Evolutionary conservation across 169 alveolate species (phyloP), one percentile per base, ranked within the genome.

Genomic region (Eimeria tenella): DNA sequence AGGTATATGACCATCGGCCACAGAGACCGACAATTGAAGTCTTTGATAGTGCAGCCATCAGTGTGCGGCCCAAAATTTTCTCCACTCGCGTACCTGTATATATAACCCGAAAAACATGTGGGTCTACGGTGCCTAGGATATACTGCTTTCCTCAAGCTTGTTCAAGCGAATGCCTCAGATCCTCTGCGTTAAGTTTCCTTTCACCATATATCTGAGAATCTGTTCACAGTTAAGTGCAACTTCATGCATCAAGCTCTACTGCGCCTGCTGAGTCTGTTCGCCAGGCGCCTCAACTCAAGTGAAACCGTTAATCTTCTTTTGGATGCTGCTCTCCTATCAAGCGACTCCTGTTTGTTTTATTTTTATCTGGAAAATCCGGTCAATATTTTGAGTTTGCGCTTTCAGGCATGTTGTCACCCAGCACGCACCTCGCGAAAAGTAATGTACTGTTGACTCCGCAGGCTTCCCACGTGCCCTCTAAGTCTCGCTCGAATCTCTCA

Each of bases 61-160:
- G 97, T 90, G 82, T 96, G 97, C 10, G 97, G 97, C 73, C 96
- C 96, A 79, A 96, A 96, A 58, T 96, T 96, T 7, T 96, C 97
- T 21, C 97, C 97, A 25, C 91, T 92, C n/a, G 90, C 50, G 70
- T 96, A 96, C 86, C 97, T 93, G 87, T 49, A 50, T 81, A 84
- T 10, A 17, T 60, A 60, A 25, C 56, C 31, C 81, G 42, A 31
- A 2, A 31, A 31, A 31, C 42, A 31, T 2, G 2, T 31, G 42
- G 2, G 42, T 2, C 42, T 31, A 31, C 42, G 42, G 42, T 31
- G 42, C 42, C 42, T 31, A 31, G 42, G n/a, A n/a, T 75, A n/a
- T 17, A 19, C 19, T 53, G 70, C 53, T 74, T 60, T 49, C 60
- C 63, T n/a, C 65, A 17, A 10, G 50, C 68, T 55, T 5, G 42